Evolutionary conservation across 2,329 filamentous ascomycete genomes (phyloP), one percentile per base, ranked within the genome.

Genomic region (Ophiostoma tasmaniense): DNA sequence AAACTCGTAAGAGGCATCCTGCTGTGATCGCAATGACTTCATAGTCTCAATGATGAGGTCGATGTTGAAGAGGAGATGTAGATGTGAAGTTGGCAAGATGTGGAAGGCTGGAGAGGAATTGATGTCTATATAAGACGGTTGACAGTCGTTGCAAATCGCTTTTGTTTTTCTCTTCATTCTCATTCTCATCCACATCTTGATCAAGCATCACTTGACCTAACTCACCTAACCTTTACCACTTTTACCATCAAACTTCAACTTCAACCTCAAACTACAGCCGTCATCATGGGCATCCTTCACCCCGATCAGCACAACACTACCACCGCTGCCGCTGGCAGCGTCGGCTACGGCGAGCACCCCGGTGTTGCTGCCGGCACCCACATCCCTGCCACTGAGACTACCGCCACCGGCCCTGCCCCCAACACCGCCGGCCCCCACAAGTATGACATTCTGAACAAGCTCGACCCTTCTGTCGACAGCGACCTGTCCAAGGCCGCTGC

Each of bases 391-490:
- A 67, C 69, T 2, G 59, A 70, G 42, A 70, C 69, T 0, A n/a
- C 67, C 1, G 65, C 67, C 11, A 69, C 65, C 1, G 74, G 74
- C 22, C 75, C 73, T 5, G 50, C 50, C 14, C 50, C 50, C 50
- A 55, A 55, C 22, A 55, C 50, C 6, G 50, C 50, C 50, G 80
- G 80, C 3, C 80, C 80, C 39, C 80, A 82, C 73, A 77, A 76
- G 72, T 76, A 75, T 42, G 77, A 80, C 69, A 30, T 80, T 64
- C 11, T 79, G 71, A 82, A 82, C 75, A 81, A 80, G 75, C 66
- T 80, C 6, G 79, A 81, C 69, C 79, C 79, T 20, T 70, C 71
- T 20, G 79, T 81, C 5, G 79, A 81, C 70, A 77, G 76, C 20
- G 76, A 80, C 39, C 52, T 71, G 55, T 68, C 66, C 50, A 71